Evolutionary conservation across 495 filamentous ascomycete species (phyloP), one percentile per base, ranked within the genome.

Genomic region (Neurospora sp.): DNA sequence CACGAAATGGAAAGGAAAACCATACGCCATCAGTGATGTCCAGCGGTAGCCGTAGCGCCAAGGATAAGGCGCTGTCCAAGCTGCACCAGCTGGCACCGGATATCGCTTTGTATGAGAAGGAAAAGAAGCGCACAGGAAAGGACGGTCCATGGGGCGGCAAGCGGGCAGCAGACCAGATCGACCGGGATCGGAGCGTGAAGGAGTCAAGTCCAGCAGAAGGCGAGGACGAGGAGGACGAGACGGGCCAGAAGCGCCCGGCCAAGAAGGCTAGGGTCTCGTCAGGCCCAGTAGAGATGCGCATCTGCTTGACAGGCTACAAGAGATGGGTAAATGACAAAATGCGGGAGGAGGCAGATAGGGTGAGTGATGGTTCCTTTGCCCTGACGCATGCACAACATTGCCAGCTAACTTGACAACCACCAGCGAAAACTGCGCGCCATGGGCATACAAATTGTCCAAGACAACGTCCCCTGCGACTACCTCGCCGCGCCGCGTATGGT

Each of bases 31-130:
- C 89, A 1, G 75, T 82, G 27, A 73, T 79, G 2, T 88, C 90
- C 16, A 92, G 88, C 5, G 89, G 89, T 59, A 94, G 92, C 79
- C 90, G 96, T 39, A 93, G 91, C 77, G 94, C 96, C 9, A 98
- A 98, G 77, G 90, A 92, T 4, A 89, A 90, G 73, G 96, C 96
- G 40, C 82, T 90, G 4, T 89, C 90, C 5, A 90, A 86, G 70
- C 82, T 98, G 4, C 93, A 96, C 70, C 87, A 89, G 31, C 81
- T 92, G 35, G 94, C 93, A 11, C 86, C 89, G 0, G 96, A 98
- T 80, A 92, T 98, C 74, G 91, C 90, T 9, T 83, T 94, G 69
- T 98, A 94, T 78, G 91, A 99, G 79, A 98, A 97, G 77, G 96
- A 99, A 81, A 93, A 85, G 84, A 97, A 96, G 83, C 89, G 87